Evolutionary conservation across 176 grass and related monocot species (phyloP), one percentile per base, ranked within the genome.

Genomic region (Avena eriantha): DNA sequence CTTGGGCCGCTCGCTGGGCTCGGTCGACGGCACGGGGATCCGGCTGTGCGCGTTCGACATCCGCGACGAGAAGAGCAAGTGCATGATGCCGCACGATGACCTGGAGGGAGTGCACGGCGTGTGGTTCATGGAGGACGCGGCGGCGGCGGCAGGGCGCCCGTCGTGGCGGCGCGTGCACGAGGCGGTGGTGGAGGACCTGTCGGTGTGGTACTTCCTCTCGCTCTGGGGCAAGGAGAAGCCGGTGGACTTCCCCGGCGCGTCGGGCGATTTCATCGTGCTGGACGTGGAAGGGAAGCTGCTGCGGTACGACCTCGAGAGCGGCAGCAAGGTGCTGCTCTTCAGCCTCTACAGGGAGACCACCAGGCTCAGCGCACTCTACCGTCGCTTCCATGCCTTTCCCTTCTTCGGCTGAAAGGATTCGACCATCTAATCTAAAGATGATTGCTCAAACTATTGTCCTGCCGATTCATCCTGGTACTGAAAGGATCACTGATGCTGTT

Each of bases 181-280:
- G 75, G 75, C 50, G 50, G 17, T 34, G 51, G 14, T 77, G 50
- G 51, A 36, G 22, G 75, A 36, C 51, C 18, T 46, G 10, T 76
- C 48, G 7, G 26, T 76, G 24, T 77, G 26, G n/a, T 77, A 77
- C 49, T 77, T 55, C 26, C 15, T 19, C 17, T 31, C 73, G 3
- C 8, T 24, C 24, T 4, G 8, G 0, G 4, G 19, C 35, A 1
- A 2, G 22, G 26, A 77, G 49, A 77, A 2, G 19, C 33, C 76
- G 54, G 53, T 78, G 23, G 74, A 85, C 60, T 85, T 69, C 33
- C 21, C 74, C n/a, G 83, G 83, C 33, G 76, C 50, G 22, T 5
- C 23, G 7, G 11, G 17, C 6, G 51, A 21, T 11, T 47, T 9
- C 76, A 59, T 48, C 54, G 10, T 86, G 13, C 54, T 86, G 19